Evolutionary conservation across 805 yeast species (phyloP), one percentile per base, ranked within the genome.

Genomic region (Metschnikowia noctiluminum): DNA sequence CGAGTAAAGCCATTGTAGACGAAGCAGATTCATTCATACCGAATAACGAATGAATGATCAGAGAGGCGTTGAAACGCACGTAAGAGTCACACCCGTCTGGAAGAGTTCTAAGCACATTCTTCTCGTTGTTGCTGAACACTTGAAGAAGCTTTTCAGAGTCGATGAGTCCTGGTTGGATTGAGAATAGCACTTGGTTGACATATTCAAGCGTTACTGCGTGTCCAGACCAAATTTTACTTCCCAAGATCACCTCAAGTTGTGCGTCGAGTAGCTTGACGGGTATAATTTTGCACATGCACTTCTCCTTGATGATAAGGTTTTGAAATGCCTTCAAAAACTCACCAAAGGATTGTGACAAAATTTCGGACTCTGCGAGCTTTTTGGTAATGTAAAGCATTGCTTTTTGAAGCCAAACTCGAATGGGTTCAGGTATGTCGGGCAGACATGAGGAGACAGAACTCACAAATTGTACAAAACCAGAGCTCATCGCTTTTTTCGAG

Each of bases 331-430:
- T 39, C 39, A 70, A 51, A 48, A 82, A 61, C 0, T 49, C 43
- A 31, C 65, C 62, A 47, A 79, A 65, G 11, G 67, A 58, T 2
- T 35, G 42, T 0, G 71, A 63, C 28, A 68, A 50, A 4, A 42
- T 42, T 1, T 49, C 42, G 3, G 70, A 62, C 56, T 84, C 87
- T 1, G 91, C 82, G 51, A 85, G 72, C 50, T 76, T 71, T 54
- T 80, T 84, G 8, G 91, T 87, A 43, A 84, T 71, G 58, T 78
- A 84, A 6, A 87, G 61, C 51, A 78, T 68, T 7, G 82, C 71
- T 53, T 82, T 80, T 51, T 79, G 75, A 36, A 81, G 52, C 92
- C 92, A 86, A 1, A 63, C 56, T 15, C 54, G 61, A 21, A 73
- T 60, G 1, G 12, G 50, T 46, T 13, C 65, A 57, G 36, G 62